phyloP scores from a whole-genome alignment of 352 stramenopile species.

The Pythium aristosporum region DNA sequence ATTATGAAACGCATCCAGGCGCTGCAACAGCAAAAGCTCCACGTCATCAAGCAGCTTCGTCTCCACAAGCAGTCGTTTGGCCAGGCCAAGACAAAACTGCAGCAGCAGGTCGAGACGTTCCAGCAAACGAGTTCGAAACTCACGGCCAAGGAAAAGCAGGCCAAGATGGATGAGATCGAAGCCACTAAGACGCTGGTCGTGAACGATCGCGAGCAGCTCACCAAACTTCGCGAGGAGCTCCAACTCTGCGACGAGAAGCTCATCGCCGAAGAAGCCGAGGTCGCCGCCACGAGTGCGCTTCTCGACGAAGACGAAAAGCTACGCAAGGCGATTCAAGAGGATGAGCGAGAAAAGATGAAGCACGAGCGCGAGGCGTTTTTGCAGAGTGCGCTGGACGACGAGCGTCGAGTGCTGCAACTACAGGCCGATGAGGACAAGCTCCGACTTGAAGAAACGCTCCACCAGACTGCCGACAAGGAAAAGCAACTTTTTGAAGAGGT shows the following conservation, averaged over 20 bases:
- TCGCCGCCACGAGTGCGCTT: conserved; percentile 68
- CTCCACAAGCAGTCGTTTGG: conserved; percentile 74
- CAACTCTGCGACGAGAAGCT: conserved; percentile 60
- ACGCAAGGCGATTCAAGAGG: conserved; percentile 70
- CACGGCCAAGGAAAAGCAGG: conserved; percentile 44
- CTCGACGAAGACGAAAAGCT: conserved; percentile 79
- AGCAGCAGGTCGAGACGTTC: conserved; percentile 77
- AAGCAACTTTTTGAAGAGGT: conserved; percentile 79
- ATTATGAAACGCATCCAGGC: conserved; percentile 89
- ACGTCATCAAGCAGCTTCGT: conserved; percentile 71
- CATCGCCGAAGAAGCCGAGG: conserved; percentile 72
- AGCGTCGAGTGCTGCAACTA: conserved; percentile 52
- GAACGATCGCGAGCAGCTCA: conserved; percentile 56
- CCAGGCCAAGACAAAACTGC: conserved; percentile 66
- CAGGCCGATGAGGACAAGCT: conserved; percentile 64
- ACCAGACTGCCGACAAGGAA: conserved; percentile 67
- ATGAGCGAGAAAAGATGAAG: conserved; percentile 84
- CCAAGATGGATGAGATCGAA: conserved; percentile 65
- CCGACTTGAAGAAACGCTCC: conserved; percentile 41
- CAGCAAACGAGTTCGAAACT: conserved; percentile 48
- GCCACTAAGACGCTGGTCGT: conserved; percentile 56
- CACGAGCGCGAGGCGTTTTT: conserved; percentile 63
- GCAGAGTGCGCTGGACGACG: conserved; percentile 58
- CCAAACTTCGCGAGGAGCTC: conserved; percentile 57
- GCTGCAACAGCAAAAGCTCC: conserved; percentile 80